Evolutionary conservation across 2,329 filamentous ascomycete species (phyloP), one percentile per base, ranked within the genome.

Genomic region (Venturia asperata): DNA sequence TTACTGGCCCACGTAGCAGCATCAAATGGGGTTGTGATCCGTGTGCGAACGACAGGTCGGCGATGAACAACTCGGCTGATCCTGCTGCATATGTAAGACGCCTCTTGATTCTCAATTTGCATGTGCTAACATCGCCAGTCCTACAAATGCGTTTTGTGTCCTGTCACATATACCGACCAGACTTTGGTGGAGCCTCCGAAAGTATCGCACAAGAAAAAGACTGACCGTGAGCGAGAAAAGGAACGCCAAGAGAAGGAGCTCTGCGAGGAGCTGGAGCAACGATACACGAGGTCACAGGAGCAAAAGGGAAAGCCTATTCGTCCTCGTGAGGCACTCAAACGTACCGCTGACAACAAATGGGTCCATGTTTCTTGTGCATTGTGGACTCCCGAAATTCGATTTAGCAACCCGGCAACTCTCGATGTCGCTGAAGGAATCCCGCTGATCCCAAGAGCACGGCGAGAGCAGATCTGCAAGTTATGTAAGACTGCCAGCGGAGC

Each of bases 341-440:
- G 91, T 61, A 99, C 94, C 0, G 90, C 89, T 4, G 92, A 95
- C 74, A 97, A 97, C 77, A 97, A 97, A 72, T 99, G 94, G 94
- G 91, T 97, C 19, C 94, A 99, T 74, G 91, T 97, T 37, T 88
- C 89, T 45, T 99, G 94, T 73, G 92, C 94, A 1, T 81, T 96
- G 21, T 97, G 91, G 87, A 92, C 89, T 13, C 87, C 91, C 0
- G 94, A 99, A 76, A 88, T 96, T 71, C 94, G 92, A 72, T 99
- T 97, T 75, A 92, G 90, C 68, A 90, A 90, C 70, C 89, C 92
- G 21, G 87, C 87, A 71, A 86, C 89, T 21, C 79, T 99, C 42
- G 89, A 92, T 70, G 88, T 92, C 41, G 92, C 90, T 1, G 94
- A 99, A 77, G 93, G 93, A 24, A 91, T 99, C 68, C 89, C 90